Evolutionary conservation across 108 stramenopile species (phyloP).

Genomic region (Craspedostauros australis): DNA sequence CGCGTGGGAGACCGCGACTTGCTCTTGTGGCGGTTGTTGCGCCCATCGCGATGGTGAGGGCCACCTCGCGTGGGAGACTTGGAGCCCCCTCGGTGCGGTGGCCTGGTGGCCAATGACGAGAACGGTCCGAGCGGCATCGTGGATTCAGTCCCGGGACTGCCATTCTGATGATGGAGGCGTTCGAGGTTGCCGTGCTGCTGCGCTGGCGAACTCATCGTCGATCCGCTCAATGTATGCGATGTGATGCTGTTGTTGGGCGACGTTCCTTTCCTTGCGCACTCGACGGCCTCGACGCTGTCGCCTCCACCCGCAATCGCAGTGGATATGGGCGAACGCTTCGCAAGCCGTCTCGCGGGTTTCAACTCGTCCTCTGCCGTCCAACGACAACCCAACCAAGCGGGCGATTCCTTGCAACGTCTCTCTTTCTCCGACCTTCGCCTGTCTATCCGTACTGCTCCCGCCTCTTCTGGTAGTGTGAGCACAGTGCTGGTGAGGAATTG

Average conservation of each 20-base stretch:
- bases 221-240: background rate
- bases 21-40: slow-evolving; percentile 1
- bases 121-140: background rate
- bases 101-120: too few species aligned
- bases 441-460: background rate
- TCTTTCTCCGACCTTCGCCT: background rate
- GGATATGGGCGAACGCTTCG: too few species aligned
- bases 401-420: background rate
- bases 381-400: background rate
- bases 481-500: background rate
- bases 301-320: background rate
- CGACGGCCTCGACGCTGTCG: background rate
- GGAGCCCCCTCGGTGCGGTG: slow-evolving; percentile 1
- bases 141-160: background rate
- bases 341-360: too few species aligned
- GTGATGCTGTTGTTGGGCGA: background rate
- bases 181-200: background rate
- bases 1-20: slow-evolving; percentile 16
- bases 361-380: too few species aligned
- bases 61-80: slow-evolving; percentile 14
- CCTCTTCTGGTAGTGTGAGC: background rate
- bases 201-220: too few species aligned
- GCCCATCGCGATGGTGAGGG: slow-evolving; percentile 1
- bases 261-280: background rate
- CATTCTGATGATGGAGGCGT: background rate